These are phyloP conservation scores for Pichia ethanolica DNA, from an alignment of 805 yeast species.

Conservation along the genomic window DNA sequence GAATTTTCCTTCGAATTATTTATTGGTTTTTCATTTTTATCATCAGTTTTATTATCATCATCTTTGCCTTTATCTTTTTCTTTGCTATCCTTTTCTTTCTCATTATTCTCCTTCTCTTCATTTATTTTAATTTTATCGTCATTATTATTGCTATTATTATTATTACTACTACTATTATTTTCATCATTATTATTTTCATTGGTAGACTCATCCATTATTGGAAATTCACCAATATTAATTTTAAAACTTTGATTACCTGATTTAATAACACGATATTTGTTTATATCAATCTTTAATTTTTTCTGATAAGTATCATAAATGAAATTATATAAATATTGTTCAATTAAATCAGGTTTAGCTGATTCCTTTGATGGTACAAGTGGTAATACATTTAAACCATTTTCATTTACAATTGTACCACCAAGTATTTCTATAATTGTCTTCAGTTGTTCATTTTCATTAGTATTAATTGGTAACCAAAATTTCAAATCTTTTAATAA, in stretches of 20 bases:
- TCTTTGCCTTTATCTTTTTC: neutral
- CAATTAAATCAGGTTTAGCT: constrained; percentile 11
- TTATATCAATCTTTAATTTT: constrained; percentile 12
- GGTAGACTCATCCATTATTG: constrained; percentile 1
- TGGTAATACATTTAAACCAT: constrained; percentile 8
- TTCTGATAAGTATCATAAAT: constrained; percentile 18
- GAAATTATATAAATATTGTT: constrained; percentile 19
- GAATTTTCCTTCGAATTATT: neutral
- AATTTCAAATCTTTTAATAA: constrained; percentile 13
- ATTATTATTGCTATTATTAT: neutral
- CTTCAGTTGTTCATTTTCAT: constrained; percentile 12
- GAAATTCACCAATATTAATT: constrained; percentile 21
- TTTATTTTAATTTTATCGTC: too few relatives aligned
- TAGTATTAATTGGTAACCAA: constrained; percentile 13
- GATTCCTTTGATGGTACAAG: constrained; percentile 15
- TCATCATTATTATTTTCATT: neutral
- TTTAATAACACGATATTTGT: constrained; percentile 14
- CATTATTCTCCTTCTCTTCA: too few relatives aligned
- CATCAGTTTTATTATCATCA: neutral
- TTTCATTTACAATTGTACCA: constrained; percentile 14
- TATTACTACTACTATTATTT: neutral
- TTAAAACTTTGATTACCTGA: constrained; percentile 8
- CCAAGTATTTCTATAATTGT: constrained; percentile 19
- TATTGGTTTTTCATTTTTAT: neutral
- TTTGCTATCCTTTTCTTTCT: neutral